Percentiles rank a stretch among this genome's conserved stretches.
phyloP scores from a whole-genome alignment of 768 basidiomycete genomes.

The Phanerodontia chrysosporium region DNA sequence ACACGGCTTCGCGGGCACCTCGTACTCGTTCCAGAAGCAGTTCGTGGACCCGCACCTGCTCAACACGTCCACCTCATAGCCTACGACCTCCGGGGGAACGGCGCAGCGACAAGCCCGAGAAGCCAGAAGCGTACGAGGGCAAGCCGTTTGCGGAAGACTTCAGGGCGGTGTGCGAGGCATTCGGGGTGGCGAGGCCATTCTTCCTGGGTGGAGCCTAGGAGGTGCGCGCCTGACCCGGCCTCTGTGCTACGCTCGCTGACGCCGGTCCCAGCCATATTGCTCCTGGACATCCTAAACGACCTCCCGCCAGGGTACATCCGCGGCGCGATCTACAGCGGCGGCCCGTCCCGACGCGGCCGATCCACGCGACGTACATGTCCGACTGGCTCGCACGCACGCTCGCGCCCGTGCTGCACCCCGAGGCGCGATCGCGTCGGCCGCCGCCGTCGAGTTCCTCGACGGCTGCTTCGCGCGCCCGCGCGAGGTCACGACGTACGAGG shows the following conservation, averaged over 20 bases:
- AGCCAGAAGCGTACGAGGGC: conserved; percentile 19
- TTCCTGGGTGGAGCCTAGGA: conserved; percentile 19
- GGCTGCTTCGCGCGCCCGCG: conserved; percentile 18
- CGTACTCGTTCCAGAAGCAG: conserved; percentile 33
- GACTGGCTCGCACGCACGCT: conserved; percentile 7
- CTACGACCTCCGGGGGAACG: conserved; percentile 31
- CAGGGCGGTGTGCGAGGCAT: conserved; percentile 23
- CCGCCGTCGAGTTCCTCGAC: conserved; percentile 19
- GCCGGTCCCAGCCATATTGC: neutral
- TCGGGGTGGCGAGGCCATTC: conserved; percentile 19
- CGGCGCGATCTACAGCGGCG: conserved; percentile 22
- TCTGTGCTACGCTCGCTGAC: neutral
- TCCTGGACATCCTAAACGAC: conserved; percentile 14
- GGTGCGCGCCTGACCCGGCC: neutral
- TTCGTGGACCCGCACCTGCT: conserved; percentile 30
- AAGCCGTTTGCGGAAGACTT: conserved; percentile 27
- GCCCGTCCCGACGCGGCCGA: conserved; percentile 15
- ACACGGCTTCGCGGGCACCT: conserved; percentile 36
- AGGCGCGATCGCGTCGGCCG: conserved; percentile 12
- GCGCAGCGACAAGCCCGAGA: conserved; percentile 22
- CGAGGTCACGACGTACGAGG: conserved; percentile 12
- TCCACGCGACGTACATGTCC: conserved; percentile 10
- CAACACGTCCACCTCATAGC: conserved; percentile 27
- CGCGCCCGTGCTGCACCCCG: conserved; percentile 9
- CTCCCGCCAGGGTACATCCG: conserved; percentile 18